Conservation (phyloP, 768 basidiomycete genomes). For the Gelatoporia subvermispora region DNA sequence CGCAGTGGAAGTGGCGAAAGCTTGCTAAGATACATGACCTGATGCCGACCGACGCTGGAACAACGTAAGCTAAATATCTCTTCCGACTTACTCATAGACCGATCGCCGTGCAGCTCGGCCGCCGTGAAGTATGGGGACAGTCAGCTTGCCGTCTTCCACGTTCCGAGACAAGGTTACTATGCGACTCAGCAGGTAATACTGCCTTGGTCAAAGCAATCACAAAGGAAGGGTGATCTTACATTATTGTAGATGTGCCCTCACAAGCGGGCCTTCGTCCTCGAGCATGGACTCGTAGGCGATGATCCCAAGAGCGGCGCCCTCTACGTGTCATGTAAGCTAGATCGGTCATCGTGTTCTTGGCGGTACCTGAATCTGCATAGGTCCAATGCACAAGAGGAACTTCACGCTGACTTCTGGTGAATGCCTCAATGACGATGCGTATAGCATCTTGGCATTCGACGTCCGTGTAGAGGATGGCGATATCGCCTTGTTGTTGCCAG, state of each 20-base stretch:
- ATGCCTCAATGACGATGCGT: slow-evolving; percentile 56
- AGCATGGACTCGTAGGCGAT: slow-evolving; percentile 66
- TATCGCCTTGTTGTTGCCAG: slow-evolving; percentile 50
- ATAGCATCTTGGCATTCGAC: slow-evolving; percentile 58
- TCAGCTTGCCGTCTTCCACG: slow-evolving; percentile 64
- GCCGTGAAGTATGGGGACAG: slow-evolving; percentile 60
- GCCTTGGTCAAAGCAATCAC: not conserved
- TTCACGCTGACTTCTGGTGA: slow-evolving; percentile 51
- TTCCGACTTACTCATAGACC: not conserved
- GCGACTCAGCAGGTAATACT: slow-evolving; percentile 61
- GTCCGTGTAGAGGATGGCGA: slow-evolving; percentile 40
- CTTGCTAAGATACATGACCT: slow-evolving; percentile 48
- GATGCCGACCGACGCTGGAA: slow-evolving; percentile 37
- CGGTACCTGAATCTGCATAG: slow-evolving; percentile 20
- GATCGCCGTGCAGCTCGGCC: slow-evolving; percentile 26
- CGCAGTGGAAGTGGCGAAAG: slow-evolving; percentile 52
- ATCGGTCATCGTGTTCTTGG: not conserved
- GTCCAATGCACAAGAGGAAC: slow-evolving; percentile 66
- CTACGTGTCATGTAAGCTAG: slow-evolving; percentile 42
- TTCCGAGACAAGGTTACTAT: slow-evolving; percentile 53
- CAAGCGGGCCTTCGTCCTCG: slow-evolving; percentile 63
- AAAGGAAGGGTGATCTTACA: not conserved
- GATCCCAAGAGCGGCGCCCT: slow-evolving; percentile 45
- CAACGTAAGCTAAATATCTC: slow-evolving; percentile 37
- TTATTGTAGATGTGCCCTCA: slow-evolving; percentile 38